These are phyloP conservation scores for Aureobasidium sp. DNA, from an alignment of 2,329 filamentous ascomycete species.

Conservation along the genomic window DNA sequence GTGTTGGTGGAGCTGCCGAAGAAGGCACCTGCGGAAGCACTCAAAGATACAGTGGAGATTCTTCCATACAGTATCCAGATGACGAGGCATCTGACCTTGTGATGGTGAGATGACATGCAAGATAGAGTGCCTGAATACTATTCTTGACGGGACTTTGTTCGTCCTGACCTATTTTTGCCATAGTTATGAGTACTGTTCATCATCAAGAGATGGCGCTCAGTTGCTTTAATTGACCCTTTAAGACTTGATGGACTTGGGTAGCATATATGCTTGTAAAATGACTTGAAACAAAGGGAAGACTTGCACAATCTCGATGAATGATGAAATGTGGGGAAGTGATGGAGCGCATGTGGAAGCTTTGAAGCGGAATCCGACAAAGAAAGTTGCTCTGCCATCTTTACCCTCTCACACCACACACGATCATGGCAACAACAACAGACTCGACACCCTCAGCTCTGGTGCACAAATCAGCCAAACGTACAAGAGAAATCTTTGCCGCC, in stretches of 20 bases:
- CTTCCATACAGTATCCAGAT: conserved; percentile 19
- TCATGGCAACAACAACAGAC: conserved; percentile 8
- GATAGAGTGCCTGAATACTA: not conserved
- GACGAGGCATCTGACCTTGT: conserved; percentile 20
- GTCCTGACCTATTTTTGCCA: not conserved
- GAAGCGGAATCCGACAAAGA: conserved; percentile 4
- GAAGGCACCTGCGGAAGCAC: conserved; percentile 7
- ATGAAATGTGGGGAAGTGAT: conserved; percentile 11
- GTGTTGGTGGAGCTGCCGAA: conserved; percentile 68
- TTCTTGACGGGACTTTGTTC: not conserved
- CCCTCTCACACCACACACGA: not conserved
- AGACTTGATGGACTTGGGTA: no score
- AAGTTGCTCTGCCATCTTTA: not conserved
- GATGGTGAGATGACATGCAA: not conserved
- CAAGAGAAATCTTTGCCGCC: conserved; percentile 47
- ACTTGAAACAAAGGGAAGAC: no score
- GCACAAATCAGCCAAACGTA: conserved; percentile 47
- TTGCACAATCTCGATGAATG: no score
- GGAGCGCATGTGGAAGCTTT: not conserved
- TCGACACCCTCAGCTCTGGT: conserved; percentile 25
- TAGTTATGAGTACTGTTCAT: no score
- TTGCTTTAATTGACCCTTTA: no score
- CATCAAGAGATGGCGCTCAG: no score
- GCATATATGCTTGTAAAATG: no score
- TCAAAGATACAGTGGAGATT: conserved; percentile 16